Conservation (phyloP, 805 yeast species). For the Yarrowia deformans region DNA sequence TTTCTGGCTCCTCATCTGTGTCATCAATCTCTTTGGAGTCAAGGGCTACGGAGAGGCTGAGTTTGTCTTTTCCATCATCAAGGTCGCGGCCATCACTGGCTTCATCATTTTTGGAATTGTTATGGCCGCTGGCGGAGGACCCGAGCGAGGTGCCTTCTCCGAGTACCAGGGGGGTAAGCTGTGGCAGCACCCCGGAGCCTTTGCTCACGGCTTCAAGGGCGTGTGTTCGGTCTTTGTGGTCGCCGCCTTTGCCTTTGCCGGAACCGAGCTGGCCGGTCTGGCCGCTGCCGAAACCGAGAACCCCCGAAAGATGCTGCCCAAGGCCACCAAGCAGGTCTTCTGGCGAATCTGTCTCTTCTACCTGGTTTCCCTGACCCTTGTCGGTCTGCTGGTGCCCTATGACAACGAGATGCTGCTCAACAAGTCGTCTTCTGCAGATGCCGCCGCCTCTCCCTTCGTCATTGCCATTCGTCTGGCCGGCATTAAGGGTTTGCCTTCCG, state of each 20-base stretch:
- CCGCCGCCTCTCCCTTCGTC: conserved; percentile 72
- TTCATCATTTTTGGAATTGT: conserved; percentile 65
- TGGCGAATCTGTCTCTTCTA: conserved; percentile 79
- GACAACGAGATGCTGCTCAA: conserved; percentile 59
- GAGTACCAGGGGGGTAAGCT: conserved; percentile 45
- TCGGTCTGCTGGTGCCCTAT: conserved; percentile 70
- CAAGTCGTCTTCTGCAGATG: conserved; percentile 67
- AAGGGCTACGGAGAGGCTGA: conserved; percentile 70
- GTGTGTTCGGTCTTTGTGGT: conserved; percentile 70
- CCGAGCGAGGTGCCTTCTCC: conserved; percentile 52
- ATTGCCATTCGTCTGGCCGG: conserved; percentile 71
- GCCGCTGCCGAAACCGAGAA: conserved; percentile 78
- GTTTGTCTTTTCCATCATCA: conserved; percentile 61
- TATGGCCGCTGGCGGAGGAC: conserved; percentile 60
- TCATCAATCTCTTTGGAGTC: conserved; percentile 61
- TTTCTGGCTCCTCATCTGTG: conserved; percentile 57
- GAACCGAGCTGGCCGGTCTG: conserved; percentile 73
- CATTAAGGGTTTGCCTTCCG: conserved; percentile 68
- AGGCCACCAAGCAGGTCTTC: conserved; percentile 78
- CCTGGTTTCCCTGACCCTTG: conserved; percentile 60
- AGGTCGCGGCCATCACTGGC: conserved; percentile 62
- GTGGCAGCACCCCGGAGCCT: conserved; percentile 64
- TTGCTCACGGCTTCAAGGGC: conserved; percentile 69
- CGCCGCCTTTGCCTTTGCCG: conserved; percentile 79
- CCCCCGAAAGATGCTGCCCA: conserved; percentile 71